phyloP scores from a whole-genome alignment of 1,284 basidiomycete species.

The Spongispora temasekensis region DNA sequence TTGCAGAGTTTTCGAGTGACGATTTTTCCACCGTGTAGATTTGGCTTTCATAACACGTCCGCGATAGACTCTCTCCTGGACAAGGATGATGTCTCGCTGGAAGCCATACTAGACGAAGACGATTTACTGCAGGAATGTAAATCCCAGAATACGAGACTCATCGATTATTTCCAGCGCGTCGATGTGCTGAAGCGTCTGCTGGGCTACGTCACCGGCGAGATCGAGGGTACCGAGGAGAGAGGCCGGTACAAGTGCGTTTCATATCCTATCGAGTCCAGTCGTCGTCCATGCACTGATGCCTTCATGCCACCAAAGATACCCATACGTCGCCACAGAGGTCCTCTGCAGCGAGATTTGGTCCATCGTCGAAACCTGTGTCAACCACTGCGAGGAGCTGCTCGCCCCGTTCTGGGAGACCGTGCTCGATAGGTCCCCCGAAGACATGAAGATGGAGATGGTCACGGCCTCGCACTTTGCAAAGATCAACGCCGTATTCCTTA shows the following conservation, averaged over 20 bases:
- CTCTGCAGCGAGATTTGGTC: constrained; percentile 96
- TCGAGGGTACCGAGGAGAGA: constrained; percentile 70
- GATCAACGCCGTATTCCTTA: constrained; percentile 85
- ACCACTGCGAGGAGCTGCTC: constrained; percentile 69
- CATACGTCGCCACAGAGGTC: constrained; percentile 94
- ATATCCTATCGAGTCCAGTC: background rate
- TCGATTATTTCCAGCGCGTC: constrained; percentile 81
- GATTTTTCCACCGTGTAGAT: constrained; percentile 47
- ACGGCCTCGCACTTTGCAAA: constrained; percentile 87
- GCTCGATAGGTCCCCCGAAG: constrained; percentile 75
- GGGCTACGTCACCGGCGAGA: constrained; percentile 84
- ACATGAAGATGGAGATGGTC: constrained; percentile 74
- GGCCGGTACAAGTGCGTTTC: constrained; percentile 73
- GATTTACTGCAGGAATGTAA: constrained; percentile 96
- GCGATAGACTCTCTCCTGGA: constrained; percentile 81
- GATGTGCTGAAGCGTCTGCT: constrained; percentile 80
- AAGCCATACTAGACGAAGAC: constrained; percentile 92
- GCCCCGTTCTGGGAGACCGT: constrained; percentile 93
- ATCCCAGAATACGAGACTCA: constrained; percentile 86
- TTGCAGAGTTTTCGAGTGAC: no score
- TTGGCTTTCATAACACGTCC: constrained; percentile 83
- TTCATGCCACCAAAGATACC: constrained; percentile 84
- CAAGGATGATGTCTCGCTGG: constrained; percentile 82
- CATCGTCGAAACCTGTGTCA: constrained; percentile 88
- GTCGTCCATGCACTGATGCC: constrained; percentile 7